Evolutionary conservation across 2,329 filamentous ascomycete genomes (phyloP).

Genomic region (Aspergillus novofumigatus): DNA sequence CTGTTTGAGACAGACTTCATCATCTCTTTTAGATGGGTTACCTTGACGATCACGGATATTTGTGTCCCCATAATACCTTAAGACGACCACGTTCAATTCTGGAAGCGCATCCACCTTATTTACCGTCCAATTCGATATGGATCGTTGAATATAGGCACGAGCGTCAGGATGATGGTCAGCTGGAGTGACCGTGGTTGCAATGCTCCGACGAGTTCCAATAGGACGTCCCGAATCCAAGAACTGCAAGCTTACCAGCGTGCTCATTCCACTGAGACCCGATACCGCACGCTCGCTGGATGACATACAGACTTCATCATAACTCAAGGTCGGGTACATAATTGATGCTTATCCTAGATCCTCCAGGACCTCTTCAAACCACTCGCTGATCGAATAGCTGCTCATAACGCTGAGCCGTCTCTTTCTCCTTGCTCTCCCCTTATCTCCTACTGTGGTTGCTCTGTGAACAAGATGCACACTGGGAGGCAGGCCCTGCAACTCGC

Average conservation of each 20-base stretch:
- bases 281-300: slow-evolving; percentile 1
- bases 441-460: not conserved
- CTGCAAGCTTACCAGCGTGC: not conserved
- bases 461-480: slow-evolving; percentile 15
- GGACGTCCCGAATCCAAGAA: not conserved
- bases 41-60: not conserved
- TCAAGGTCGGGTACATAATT: slow-evolving; percentile 1
- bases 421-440: not conserved
- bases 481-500: slow-evolving; percentile 14
- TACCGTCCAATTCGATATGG: not conserved
- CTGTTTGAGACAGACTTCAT: not conserved
- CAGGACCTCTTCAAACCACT: not conserved
- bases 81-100: not conserved
- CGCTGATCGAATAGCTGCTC: not conserved
- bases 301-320: slow-evolving; percentile 5
- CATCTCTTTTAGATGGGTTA: not conserved
- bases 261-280: not conserved
- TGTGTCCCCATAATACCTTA: not conserved
- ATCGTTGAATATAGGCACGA: not conserved
- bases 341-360: not conserved
- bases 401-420: not conserved
- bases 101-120: not conserved
- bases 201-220: not conserved
- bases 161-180: not conserved
- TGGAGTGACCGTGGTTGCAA: not conserved